phyloP scores from a whole-genome alignment of 2,329 filamentous ascomycete genomes.

The Cladorrhinum sp. region DNA sequence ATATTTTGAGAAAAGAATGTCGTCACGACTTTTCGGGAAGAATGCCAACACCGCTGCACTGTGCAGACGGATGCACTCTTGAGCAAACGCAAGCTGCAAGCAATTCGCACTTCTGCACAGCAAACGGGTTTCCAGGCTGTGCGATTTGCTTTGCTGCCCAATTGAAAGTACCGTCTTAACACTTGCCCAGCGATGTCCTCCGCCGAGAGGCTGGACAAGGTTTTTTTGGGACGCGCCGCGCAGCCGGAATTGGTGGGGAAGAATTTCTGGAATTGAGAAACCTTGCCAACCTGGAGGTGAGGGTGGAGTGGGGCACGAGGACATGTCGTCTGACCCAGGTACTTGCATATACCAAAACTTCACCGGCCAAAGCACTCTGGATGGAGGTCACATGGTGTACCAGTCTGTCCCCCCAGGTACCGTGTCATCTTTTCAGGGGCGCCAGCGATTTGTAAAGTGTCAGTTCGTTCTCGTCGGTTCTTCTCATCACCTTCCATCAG shows the following conservation, averaged over 20 bases:
- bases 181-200: background rate
- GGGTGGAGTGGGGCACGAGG: background rate
- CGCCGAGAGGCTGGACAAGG: slow-evolving; percentile 3
- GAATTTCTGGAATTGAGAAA: slow-evolving; percentile 18
- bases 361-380: background rate
- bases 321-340: slow-evolving; percentile 20
- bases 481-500: background rate
- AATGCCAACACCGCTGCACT: too few relatives aligned
- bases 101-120: background rate
- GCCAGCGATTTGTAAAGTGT: background rate
- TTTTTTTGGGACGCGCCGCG: slow-evolving; percentile 13
- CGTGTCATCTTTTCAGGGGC: slow-evolving; percentile 15
- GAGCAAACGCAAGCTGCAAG: background rate
- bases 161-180: slow-evolving; percentile 10
- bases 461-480: background rate
- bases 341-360: slow-evolving; percentile 5
- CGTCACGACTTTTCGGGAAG: background rate
- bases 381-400: slow-evolving; percentile 8
- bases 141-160: background rate
- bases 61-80: background rate
- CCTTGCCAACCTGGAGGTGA: background rate
- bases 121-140: background rate
- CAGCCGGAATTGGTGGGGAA: slow-evolving; percentile 21
- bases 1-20: background rate
- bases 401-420: slow-evolving; percentile 7